These are phyloP conservation scores for Ogataea pignaliae DNA, from an alignment of 805 yeast species.

Conservation along the genomic window DNA sequence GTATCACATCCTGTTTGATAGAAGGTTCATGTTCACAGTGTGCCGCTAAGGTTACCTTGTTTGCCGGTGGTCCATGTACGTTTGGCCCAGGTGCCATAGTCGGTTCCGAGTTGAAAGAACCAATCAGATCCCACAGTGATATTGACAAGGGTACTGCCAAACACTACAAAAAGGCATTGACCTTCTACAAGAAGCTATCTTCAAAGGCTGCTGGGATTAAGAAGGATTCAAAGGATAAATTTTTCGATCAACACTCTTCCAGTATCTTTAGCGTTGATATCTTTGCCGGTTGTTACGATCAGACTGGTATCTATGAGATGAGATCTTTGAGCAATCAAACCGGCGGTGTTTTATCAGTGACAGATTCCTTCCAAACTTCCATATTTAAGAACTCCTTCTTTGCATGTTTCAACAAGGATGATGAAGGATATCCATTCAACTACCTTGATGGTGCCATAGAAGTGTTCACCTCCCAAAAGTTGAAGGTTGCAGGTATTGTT, in stretches of 20 bases:
- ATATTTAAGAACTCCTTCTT: constrained; percentile 90
- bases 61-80: constrained; percentile 94
- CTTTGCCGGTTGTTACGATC: constrained; percentile 95
- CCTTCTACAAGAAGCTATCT: constrained; percentile 73
- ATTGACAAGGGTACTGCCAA: constrained; percentile 87
- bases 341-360: constrained; percentile 83
- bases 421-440: constrained; percentile 79
- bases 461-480: constrained; percentile 80
- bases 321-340: constrained; percentile 77
- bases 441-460: constrained; percentile 88
- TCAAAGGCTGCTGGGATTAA: constrained; percentile 56
- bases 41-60: constrained; percentile 85
- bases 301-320: constrained; percentile 94
- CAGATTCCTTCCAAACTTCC: constrained; percentile 93
- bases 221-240: constrained; percentile 33
- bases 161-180: constrained; percentile 80
- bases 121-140: constrained; percentile 95
- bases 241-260: constrained; percentile 32
- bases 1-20: constrained; percentile 75
- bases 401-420: constrained; percentile 83
- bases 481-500: constrained; percentile 87
- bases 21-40: constrained; percentile 80
- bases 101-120: constrained; percentile 86
- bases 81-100: constrained; percentile 93
- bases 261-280: constrained; percentile 82